These are phyloP conservation scores for Nidularia sp. DNA, from an alignment of 768 basidiomycete species.

Conservation along the genomic window DNA sequence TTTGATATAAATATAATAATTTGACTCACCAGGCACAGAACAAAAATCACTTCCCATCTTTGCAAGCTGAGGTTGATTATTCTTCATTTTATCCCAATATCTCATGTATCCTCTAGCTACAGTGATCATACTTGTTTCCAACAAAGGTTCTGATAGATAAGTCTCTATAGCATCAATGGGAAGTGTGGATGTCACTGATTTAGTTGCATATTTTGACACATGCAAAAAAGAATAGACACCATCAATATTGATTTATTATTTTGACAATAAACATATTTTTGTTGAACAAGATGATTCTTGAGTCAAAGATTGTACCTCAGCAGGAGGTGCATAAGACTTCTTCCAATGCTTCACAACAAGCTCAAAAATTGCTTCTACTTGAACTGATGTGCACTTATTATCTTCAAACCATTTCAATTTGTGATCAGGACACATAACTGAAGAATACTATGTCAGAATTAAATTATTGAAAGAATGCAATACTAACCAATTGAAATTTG, in stretches of 20 bases:
- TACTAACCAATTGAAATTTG: background rate
- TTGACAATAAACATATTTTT: background rate
- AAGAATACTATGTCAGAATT: slow-evolving; percentile 1
- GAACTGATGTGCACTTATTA: background rate
- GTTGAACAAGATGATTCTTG: background rate
- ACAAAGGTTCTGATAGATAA: background rate
- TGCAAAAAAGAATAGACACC: background rate
- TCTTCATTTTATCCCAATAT: background rate
- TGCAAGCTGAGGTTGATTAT: background rate
- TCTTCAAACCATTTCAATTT: slow-evolving; percentile 14
- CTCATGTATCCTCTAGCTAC: background rate
- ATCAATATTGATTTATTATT: background rate
- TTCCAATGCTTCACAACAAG: background rate
- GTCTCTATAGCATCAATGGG: background rate
- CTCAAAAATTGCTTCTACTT: background rate
- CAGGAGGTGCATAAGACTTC: background rate
- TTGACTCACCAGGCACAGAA: background rate
- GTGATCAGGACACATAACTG: slow-evolving; percentile 19
- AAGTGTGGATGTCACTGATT: background rate
- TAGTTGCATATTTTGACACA: background rate
- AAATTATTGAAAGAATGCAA: background rate
- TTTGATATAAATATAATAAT: too few relatives aligned
- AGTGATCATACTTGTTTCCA: background rate
- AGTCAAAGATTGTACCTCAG: background rate
- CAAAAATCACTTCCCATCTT: slow-evolving; percentile 1